Base-by-base conservation (phyloP, 2,329 filamentous ascomycete species). In the Xylaria hypoxylon region DNA sequence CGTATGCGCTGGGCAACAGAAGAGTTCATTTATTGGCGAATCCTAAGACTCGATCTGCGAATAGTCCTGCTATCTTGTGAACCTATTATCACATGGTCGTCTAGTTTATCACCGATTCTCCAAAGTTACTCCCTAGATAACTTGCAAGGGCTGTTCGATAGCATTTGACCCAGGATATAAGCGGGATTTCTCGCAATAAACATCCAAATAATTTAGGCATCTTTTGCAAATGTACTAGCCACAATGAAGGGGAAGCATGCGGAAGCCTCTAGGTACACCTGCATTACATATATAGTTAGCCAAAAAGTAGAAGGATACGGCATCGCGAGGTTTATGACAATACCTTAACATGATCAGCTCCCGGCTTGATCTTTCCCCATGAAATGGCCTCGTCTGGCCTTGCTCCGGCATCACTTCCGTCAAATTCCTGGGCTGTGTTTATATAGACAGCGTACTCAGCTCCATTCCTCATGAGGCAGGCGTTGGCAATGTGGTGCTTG, bases 401-500 rank as follows among this genome's bases (percentile, higher is more conserved):
- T 3, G 96, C 96, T 1, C 96, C 96, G 0, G 96, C 95, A 81
- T 99, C 96, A 74, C 94, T 97, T 2, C 96, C 96, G 78, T 99
- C 96, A 77, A 97, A 99, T 78, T 99, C 96, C 78, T 97, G 94
- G 0, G 89, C 96, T 1, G 96, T 99, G 80, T 99, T 99, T 79
- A 99, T 93, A 78, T 97, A 99, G 1, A 99, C 96, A 1, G 96
- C 96, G 69, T 92, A 95, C 79, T 99, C 96, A 17, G 96, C 96
- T 1, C 96, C 96, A 75, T 99, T 99, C 56, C 96, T 89, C 96
- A 99, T 98, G 74, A 99, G 80, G 74, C 94, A 97, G 2, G 96
- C 96, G 78, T 99, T 99, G 58, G 96, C 94, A 77, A 99, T 98
- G 79, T 99, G 96, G 76, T 99, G 96, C 83, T 99, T 99, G 74